Evolutionary conservation across 441 rosid species (phyloP).

Genomic region (Adansonia gregorii): DNA sequence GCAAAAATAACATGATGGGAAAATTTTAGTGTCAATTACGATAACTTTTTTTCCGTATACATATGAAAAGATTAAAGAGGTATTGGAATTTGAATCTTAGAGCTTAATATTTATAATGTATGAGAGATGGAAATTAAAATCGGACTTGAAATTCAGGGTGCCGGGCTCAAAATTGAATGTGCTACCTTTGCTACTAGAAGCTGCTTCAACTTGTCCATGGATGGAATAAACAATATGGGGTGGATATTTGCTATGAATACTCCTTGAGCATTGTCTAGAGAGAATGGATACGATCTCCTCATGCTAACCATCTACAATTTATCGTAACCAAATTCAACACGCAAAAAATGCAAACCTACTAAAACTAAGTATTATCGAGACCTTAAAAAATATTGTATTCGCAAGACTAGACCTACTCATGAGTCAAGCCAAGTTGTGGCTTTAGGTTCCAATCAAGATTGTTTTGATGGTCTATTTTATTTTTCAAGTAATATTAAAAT

Average conservation of each 20-base stretch:
- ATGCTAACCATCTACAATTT: slow-evolving; percentile 47
- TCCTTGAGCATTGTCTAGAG: slow-evolving; percentile 40
- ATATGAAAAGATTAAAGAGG: neutral
- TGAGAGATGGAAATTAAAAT: neutral
- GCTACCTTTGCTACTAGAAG: slow-evolving; percentile 25
- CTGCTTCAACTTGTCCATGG: slow-evolving; percentile 40
- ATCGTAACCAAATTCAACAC: neutral
- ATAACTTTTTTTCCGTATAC: neutral
- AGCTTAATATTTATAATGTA: neutral
- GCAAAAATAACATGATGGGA: too few species aligned
- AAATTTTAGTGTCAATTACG: neutral
- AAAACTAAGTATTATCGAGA: too few species aligned
- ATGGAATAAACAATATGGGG: slow-evolving; percentile 30
- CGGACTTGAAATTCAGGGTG: slow-evolving; percentile 43
- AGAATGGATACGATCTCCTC: slow-evolving; percentile 61
- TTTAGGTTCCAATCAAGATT: too few species aligned
- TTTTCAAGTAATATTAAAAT: too few species aligned
- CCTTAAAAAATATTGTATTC: too few species aligned
- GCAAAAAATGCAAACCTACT: neutral
- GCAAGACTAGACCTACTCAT: too few species aligned
- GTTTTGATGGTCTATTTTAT: too few species aligned
- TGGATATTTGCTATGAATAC: slow-evolving; percentile 37
- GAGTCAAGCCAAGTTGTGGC: too few species aligned
- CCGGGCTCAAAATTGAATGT: slow-evolving; percentile 24
- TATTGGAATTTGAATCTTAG: neutral